Conservation (phyloP, 192 early-diverging fungal species). For the Obelidium mucronatum region DNA sequence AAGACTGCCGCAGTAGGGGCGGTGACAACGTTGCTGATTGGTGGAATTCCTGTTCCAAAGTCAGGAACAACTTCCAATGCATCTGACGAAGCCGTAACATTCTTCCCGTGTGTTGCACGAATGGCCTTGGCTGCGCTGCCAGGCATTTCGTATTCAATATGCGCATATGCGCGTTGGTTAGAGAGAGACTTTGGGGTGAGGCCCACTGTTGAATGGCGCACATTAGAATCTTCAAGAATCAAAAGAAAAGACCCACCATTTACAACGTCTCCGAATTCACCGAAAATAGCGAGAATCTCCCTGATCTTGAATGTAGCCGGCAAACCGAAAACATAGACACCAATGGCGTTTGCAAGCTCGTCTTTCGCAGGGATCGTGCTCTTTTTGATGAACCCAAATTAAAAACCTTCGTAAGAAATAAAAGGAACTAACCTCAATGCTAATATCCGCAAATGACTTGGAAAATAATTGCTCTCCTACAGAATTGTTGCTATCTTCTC, state of each 20-base stretch:
- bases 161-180: constrained; percentile 38
- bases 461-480: neutral
- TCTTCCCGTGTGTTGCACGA: constrained; percentile 37
- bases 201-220: neutral
- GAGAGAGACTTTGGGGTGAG: neutral
- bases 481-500: neutral
- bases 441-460: constrained; percentile 30
- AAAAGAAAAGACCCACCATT: constrained; percentile 41
- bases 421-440: constrained; percentile 9
- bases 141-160: constrained; percentile 48
- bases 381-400: neutral
- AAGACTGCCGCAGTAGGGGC: neutral
- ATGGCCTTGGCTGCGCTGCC: constrained; percentile 46
- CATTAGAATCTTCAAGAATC: neutral
- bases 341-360: constrained; percentile 31
- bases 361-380: neutral
- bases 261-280: constrained; percentile 50
- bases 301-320: constrained; percentile 49
- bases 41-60: constrained; percentile 24
- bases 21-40: too few relatives aligned
- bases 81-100: constrained; percentile 36
- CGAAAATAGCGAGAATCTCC: constrained; percentile 51
- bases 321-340: constrained; percentile 51
- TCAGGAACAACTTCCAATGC: constrained; percentile 45
- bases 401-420: constrained; percentile 1